Evolutionary conservation across 2,329 filamentous ascomycete genomes (phyloP).

Genomic region (Xylariaceae sp.): DNA sequence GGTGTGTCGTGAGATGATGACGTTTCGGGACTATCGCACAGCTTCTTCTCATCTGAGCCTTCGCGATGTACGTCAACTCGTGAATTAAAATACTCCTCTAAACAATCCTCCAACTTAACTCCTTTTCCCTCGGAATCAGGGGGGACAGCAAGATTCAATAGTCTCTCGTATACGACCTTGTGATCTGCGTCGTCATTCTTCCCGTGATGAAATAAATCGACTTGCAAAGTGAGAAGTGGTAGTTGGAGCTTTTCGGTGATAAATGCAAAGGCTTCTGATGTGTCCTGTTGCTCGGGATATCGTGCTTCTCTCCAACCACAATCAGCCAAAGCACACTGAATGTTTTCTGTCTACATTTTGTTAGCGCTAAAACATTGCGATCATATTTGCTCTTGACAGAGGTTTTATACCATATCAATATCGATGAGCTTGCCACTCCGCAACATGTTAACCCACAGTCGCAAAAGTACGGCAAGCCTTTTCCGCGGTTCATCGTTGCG

Average conservation of each 20-base stretch:
- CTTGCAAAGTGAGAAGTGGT: conserved; percentile 82
- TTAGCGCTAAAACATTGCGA: conserved; percentile 25
- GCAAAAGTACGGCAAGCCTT: conserved; percentile 69
- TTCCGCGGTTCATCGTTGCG: conserved; percentile 60
- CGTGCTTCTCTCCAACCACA: conserved; percentile 87
- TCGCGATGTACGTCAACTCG: conserved; percentile 83
- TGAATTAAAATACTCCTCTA: conserved; percentile 94
- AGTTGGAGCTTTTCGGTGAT: conserved; percentile 86
- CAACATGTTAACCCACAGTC: conserved; percentile 91
- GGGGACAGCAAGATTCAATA: conserved; percentile 88
- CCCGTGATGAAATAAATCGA: conserved; percentile 90
- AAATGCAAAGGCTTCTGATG: conserved; percentile 91
- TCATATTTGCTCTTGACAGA: not conserved
- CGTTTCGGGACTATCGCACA: conserved; percentile 33
- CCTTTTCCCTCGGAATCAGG: conserved; percentile 63
- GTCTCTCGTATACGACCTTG: conserved; percentile 85
- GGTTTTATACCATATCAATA: conserved; percentile 64
- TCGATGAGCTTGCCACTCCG: conserved; percentile 80
- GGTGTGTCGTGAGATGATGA: conserved; percentile 30
- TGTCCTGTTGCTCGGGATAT: conserved; percentile 79
- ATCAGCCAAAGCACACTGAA: conserved; percentile 75
- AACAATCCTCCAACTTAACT: conserved; percentile 80
- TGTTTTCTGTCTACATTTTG: conserved; percentile 61
- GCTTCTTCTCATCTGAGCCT: conserved; percentile 47
- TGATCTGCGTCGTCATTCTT: conserved; percentile 84